phyloP scores from a whole-genome alignment of 2,329 filamentous ascomycete species.

The Orbilia blumenaviensis region DNA sequence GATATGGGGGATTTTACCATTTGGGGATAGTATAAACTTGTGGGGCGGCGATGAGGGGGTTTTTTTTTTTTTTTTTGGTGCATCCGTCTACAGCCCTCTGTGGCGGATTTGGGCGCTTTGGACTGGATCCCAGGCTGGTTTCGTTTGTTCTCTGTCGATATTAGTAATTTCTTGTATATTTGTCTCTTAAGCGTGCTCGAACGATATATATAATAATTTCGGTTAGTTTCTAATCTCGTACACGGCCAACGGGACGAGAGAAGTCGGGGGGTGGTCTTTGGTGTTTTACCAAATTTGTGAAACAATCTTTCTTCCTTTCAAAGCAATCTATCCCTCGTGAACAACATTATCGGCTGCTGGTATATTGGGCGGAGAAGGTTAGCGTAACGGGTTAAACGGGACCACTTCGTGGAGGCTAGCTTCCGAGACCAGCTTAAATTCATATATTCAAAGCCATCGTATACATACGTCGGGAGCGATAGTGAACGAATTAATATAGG shows the following conservation, averaged over 20 bases:
- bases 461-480: too few species aligned
- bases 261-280: background rate
- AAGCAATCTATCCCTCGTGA: too few species aligned
- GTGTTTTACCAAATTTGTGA: background rate
- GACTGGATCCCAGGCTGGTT: background rate
- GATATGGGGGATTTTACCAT: background rate
- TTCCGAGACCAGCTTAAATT: too few species aligned
- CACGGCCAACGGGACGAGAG: too few species aligned
- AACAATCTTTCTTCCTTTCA: too few species aligned
- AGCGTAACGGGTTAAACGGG: too few species aligned
- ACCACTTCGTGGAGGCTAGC: too few species aligned
- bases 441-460: too few species aligned
- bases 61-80: background rate
- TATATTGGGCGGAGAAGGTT: too few species aligned
- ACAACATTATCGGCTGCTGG: too few species aligned
- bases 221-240: background rate
- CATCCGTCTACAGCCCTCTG: background rate
- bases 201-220: background rate
- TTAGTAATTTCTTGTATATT: slow-evolving; percentile 36
- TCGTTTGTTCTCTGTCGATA: slow-evolving; percentile 35
- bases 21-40: background rate
- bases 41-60: background rate
- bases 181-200: slow-evolving; percentile 10
- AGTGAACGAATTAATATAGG: too few species aligned
- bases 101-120: background rate